phyloP scores from a whole-genome alignment of 2,329 filamentous ascomycete species.

The Venturia pyrina region DNA sequence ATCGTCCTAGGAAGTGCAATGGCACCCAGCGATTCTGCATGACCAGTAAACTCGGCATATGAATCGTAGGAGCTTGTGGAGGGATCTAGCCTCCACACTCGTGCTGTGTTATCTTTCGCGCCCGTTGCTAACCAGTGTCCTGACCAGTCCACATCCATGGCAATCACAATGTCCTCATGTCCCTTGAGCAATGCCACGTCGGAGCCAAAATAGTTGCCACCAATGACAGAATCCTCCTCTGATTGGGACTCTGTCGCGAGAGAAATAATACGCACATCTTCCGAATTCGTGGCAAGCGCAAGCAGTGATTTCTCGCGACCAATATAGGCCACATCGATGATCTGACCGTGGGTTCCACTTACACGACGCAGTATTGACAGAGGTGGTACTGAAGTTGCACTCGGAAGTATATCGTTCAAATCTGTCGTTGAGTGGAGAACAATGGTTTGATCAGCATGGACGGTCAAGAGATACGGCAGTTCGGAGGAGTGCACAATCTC shows the following conservation, averaged over 20 bases:
- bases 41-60: slow-evolving; percentile 74
- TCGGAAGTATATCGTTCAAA: slow-evolving; percentile 25
- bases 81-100: slow-evolving; percentile 79
- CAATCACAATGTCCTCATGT: slow-evolving; percentile 92
- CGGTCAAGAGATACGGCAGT: slow-evolving; percentile 63
- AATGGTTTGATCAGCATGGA: slow-evolving; percentile 84
- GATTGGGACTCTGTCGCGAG: slow-evolving; percentile 35
- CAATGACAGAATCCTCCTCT: slow-evolving; percentile 18
- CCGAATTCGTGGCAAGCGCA: slow-evolving; percentile 88
- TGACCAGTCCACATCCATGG: slow-evolving; percentile 90
- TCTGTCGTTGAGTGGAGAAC: slow-evolving; percentile 55
- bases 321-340: slow-evolving; percentile 87
- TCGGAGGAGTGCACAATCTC: slow-evolving; percentile 57
- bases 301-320: slow-evolving; percentile 70
- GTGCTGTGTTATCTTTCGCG: slow-evolving; percentile 91
- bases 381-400: slow-evolving; percentile 42
- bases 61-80: slow-evolving; percentile 51
- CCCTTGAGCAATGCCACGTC: slow-evolving; percentile 80
- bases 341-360: slow-evolving; percentile 93
- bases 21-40: slow-evolving; percentile 87
- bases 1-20: slow-evolving; percentile 67
- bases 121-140: slow-evolving; percentile 94
- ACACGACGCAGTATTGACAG: slow-evolving; percentile 62
- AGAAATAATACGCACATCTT: slow-evolving; percentile 82
- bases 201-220: slow-evolving; percentile 68